Evolutionary conservation across 2,329 filamentous ascomycete genomes (phyloP).

Genomic region (Ophiocordyceps unilateralis): DNA sequence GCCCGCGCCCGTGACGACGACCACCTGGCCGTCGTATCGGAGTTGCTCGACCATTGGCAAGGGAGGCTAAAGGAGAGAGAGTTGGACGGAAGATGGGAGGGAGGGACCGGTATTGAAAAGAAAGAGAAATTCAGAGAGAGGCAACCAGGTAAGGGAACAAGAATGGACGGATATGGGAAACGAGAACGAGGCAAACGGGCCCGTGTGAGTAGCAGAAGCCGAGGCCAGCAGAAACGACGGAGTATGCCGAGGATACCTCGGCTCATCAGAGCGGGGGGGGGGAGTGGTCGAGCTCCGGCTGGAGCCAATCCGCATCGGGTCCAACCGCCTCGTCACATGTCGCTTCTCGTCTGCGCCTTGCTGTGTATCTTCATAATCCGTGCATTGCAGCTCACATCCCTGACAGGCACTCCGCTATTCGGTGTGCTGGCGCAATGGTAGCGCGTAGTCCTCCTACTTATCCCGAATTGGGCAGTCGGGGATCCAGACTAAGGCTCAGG

Average conservation of each 20-base stretch:
- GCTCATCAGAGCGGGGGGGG: neutral
- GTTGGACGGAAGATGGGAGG: neutral
- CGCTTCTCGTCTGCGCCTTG: too few species aligned
- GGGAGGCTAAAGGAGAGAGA: neutral
- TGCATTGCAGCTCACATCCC: too few species aligned
- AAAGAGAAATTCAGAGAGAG: neutral
- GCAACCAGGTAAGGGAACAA: too few species aligned
- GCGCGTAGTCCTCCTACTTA: slow-evolving; percentile 19
- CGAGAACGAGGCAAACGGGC: too few species aligned
- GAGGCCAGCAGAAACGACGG: neutral
- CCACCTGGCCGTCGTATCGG: slow-evolving; percentile 70
- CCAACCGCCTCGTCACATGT: too few species aligned
- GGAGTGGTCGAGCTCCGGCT: too few species aligned
- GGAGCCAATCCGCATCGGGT: too few species aligned
- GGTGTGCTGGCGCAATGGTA: slow-evolving; percentile 21
- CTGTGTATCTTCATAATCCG: too few species aligned
- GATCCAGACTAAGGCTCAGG: slow-evolving; percentile 19
- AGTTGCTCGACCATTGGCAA: slow-evolving; percentile 45
- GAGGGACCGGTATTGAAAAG: neutral
- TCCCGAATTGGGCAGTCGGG: neutral
- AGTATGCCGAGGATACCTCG: neutral
- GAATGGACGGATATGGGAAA: too few species aligned
- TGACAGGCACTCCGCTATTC: neutral
- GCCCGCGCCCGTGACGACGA: slow-evolving; percentile 68
- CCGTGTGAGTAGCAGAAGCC: neutral